phyloP scores from a whole-genome alignment of 2,329 filamentous ascomycete species.

The Aspergillus sp. region DNA sequence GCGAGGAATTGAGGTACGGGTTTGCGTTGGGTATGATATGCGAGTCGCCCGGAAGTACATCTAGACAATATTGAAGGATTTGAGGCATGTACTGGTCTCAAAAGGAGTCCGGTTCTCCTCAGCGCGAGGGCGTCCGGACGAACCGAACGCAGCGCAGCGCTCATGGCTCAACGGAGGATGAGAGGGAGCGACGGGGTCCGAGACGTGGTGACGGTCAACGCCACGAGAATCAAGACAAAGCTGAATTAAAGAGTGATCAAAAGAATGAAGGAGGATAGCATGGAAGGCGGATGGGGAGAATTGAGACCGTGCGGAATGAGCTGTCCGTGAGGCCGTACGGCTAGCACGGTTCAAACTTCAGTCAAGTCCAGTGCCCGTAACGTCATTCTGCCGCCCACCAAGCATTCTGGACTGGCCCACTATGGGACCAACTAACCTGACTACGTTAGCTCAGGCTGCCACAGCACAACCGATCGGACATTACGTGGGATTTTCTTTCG shows the following conservation, averaged over 20 bases:
- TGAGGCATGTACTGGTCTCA: slow-evolving; percentile 20
- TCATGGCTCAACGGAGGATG: slow-evolving; percentile 22
- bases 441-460: neutral
- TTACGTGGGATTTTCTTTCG: neutral
- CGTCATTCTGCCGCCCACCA: slow-evolving; percentile 12
- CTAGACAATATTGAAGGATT: slow-evolving; percentile 13
- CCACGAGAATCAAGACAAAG: neutral
- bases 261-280: neutral
- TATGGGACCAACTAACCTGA: neutral
- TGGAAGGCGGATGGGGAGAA: neutral
- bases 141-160: slow-evolving; percentile 32
- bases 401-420: slow-evolving; percentile 4
- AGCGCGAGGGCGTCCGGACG: slow-evolving; percentile 28
- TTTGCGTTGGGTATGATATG: slow-evolving; percentile 21
- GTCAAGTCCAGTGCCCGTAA: neutral
- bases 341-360: neutral
- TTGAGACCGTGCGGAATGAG: neutral
- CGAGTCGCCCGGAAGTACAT: slow-evolving; percentile 17
- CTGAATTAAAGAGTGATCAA: slow-evolving; percentile 5
- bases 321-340: neutral
- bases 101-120: slow-evolving; percentile 25
- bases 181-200: neutral
- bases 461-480: neutral
- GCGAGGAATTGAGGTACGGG: slow-evolving; percentile 24
- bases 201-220: slow-evolving; percentile 11